A percentile compares a stretch with the other conserved stretches of the same genome.
Evolutionary conservation across 2,329 filamentous ascomycete species (phyloP).

Genomic region (Ceratocystis colombiana): DNA sequence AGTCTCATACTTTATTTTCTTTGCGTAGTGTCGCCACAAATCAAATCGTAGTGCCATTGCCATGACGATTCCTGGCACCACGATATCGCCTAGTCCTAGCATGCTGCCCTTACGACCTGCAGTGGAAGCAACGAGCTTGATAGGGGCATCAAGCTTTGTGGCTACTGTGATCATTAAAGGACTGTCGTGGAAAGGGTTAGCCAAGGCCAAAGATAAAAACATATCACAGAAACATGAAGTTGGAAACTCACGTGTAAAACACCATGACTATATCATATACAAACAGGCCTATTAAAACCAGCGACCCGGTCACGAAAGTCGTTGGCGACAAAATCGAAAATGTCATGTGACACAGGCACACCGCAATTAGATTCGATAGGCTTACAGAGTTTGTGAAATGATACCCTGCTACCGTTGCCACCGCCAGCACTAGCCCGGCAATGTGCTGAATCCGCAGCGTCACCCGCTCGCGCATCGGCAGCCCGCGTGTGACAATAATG

Average conservation of each 20-base stretch:
- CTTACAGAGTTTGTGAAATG: conserved; percentile 50
- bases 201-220: neutral
- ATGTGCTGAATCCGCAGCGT: conserved; percentile 49
- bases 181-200: conserved; percentile 34
- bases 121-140: conserved; percentile 70
- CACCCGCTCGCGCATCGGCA: conserved; percentile 36
- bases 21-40: conserved; percentile 70
- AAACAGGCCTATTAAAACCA: conserved; percentile 71
- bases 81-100: conserved; percentile 88
- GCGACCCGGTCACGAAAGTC: conserved; percentile 69
- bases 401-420: conserved; percentile 50
- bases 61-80: conserved; percentile 84
- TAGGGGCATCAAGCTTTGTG: conserved; percentile 78
- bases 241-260: conserved; percentile 58
- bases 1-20: conserved; percentile 45
- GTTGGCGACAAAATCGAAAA: conserved; percentile 80
- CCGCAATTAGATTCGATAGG: conserved; percentile 76
- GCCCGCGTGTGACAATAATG: conserved; percentile 43
- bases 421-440: conserved; percentile 45
- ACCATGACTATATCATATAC: conserved; percentile 93
- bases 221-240: neutral
- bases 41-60: conserved; percentile 85
- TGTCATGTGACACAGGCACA: conserved; percentile 74
- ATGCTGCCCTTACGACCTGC: conserved; percentile 65
- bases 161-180: conserved; percentile 83